Conservation (phyloP, 208 protist species). For the Trypanosoma cruzi region DNA sequence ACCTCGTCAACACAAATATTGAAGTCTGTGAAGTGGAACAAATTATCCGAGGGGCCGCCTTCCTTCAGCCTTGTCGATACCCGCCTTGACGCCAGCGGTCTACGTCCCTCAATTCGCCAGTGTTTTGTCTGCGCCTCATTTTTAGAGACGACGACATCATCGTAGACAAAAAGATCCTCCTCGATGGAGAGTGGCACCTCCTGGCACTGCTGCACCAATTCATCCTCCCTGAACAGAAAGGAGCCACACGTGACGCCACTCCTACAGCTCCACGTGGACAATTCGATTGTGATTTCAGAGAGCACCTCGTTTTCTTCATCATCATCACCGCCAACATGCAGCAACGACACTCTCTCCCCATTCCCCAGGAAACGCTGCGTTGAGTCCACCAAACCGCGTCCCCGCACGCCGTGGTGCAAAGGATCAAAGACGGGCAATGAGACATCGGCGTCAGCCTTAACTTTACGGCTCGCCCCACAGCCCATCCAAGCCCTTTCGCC, state of each 20-base stretch:
- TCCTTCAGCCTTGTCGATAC: background rate
- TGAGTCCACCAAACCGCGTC: too few relatives aligned
- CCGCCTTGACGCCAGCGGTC: constrained; percentile 26
- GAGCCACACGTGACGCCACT: background rate
- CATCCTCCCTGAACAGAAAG: constrained; percentile 45
- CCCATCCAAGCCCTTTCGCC: background rate
- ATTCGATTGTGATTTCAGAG: constrained; percentile 37
- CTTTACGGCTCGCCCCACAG: background rate
- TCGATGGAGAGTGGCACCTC: constrained; percentile 54
- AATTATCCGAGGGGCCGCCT: constrained; percentile 9
- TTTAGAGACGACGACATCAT: constrained; percentile 83
- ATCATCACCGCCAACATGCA: background rate
- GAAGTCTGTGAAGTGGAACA: constrained; percentile 88
- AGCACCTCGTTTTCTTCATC: too few relatives aligned
- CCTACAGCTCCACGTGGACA: constrained; percentile 16
- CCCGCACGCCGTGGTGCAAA: background rate
- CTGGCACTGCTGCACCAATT: constrained; percentile 79
- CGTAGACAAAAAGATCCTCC: constrained; percentile 84
- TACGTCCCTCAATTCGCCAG: constrained; percentile 67
- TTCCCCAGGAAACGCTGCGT: background rate
- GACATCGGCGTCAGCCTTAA: too few relatives aligned
- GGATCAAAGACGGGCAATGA: background rate
- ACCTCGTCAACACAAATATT: constrained; percentile 84
- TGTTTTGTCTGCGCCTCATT: constrained; percentile 70
- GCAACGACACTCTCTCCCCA: background rate